Percentiles rank a stretch among this genome's conserved stretches.
These are phyloP conservation scores for Neovahlkampfia damariscottae DNA, from an alignment of 78 protist genomes.

Conservation along the genomic window DNA sequence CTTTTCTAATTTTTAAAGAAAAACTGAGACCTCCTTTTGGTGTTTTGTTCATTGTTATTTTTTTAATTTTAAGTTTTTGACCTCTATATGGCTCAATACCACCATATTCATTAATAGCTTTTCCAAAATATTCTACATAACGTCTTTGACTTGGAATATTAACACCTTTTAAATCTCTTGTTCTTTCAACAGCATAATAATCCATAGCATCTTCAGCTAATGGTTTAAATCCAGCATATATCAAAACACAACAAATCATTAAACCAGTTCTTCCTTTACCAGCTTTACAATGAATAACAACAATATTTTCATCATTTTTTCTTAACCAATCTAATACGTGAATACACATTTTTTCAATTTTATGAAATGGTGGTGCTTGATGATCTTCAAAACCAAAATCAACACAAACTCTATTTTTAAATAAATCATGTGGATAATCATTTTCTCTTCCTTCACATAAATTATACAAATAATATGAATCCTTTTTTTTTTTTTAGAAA, in stretches of 20 bases:
- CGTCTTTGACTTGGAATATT: conserved; percentile 54
- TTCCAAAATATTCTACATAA: conserved; percentile 41
- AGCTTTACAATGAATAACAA: conserved; percentile 63
- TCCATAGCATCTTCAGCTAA: conserved; percentile 26
- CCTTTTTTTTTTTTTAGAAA: background rate
- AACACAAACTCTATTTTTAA: background rate
- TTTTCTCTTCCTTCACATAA: conserved; percentile 27
- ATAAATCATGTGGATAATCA: background rate
- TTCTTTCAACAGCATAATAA: conserved; percentile 24
- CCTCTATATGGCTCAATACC: too few species aligned
- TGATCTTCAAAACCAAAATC: conserved; percentile 34
- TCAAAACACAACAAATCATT: conserved; percentile 17
- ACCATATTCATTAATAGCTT: background rate
- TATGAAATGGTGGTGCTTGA: conserved; percentile 24
- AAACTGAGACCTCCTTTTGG: too few species aligned
- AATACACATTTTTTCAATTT: background rate
- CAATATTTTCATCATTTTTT: conserved; percentile 18
- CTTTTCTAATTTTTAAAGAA: too few species aligned
- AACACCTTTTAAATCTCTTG: conserved; percentile 42
- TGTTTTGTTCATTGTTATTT: too few species aligned
- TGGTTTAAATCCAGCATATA: background rate
- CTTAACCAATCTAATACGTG: conserved; percentile 8
- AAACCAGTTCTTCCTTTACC: conserved; percentile 72
- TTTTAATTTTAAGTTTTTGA: too few species aligned
- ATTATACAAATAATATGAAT: conserved; percentile 25